These are phyloP conservation scores for Grammothele lineata DNA, from an alignment of 768 basidiomycete genomes.

Conservation along the genomic window DNA sequence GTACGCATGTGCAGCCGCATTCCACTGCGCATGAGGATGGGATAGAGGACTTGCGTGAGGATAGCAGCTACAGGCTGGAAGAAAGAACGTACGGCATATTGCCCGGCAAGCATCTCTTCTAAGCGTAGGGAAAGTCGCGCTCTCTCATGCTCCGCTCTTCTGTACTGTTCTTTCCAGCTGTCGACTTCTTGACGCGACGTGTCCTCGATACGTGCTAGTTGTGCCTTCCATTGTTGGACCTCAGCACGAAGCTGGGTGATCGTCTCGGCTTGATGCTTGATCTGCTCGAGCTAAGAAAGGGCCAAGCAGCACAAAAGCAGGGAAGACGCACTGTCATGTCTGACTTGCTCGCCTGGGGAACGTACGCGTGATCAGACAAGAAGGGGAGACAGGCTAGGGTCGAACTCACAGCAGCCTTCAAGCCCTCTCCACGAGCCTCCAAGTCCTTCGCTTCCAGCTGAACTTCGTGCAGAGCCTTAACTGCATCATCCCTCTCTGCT, in stretches of 20 bases:
- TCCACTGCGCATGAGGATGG: conserved; percentile 15
- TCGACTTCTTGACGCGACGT: conserved; percentile 44
- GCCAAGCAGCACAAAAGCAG: background rate
- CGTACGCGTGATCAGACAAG: too few species aligned
- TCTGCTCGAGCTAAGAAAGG: conserved; percentile 35
- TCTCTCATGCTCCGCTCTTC: conserved; percentile 68
- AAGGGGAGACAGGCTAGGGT: too few species aligned
- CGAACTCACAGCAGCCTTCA: conserved; percentile 46
- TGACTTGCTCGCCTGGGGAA: conserved; percentile 55
- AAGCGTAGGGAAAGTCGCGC: conserved; percentile 51
- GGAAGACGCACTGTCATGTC: conserved; percentile 46
- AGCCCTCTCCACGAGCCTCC: conserved; percentile 38
- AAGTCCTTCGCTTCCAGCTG: conserved; percentile 44
- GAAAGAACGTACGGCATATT: conserved; percentile 25
- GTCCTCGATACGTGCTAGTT: conserved; percentile 46
- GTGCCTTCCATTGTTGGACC: conserved; percentile 68
- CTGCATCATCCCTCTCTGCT: conserved; percentile 44
- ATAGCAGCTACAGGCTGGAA: background rate
- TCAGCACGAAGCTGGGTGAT: conserved; percentile 62
- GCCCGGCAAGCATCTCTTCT: conserved; percentile 54
- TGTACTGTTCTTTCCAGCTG: conserved; percentile 80
- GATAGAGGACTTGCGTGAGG: background rate
- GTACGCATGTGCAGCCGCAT: conserved; percentile 18
- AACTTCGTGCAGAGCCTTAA: conserved; percentile 41
- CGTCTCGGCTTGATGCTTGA: conserved; percentile 55